These are phyloP conservation scores for Rhododendron ovatum DNA, from an alignment of 148 eudicot species.

Conservation along the genomic window DNA sequence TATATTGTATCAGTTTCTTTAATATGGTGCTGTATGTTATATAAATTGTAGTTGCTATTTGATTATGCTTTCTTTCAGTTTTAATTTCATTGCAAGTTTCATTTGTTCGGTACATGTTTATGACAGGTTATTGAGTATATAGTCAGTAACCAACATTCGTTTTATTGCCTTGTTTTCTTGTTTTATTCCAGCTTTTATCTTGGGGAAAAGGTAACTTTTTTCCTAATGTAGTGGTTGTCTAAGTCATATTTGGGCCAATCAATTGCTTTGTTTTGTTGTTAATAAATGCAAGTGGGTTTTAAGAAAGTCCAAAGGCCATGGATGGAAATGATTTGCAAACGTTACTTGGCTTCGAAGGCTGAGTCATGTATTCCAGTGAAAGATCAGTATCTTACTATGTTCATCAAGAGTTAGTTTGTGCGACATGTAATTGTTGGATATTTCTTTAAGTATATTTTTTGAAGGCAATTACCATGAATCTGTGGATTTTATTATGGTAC, in stretches of 20 bases:
- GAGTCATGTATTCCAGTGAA: neutral
- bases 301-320: neutral
- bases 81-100: neutral
- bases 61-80: neutral
- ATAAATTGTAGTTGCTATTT: neutral
- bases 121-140: neutral
- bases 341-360: neutral
- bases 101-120: neutral
- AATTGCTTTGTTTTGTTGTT: neutral
- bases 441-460: neutral
- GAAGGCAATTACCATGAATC: neutral
- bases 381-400: neutral
- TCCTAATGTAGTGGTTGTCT: neutral
- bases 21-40: neutral
- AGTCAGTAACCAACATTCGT: neutral
- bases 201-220: neutral
- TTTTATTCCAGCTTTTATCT: neutral
- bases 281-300: neutral
- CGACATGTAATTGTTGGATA: neutral
- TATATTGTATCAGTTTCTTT: neutral
- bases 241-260: neutral
- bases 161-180: neutral
- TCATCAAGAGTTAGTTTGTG: neutral
- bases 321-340: neutral
- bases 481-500: neutral